Percentiles rank a stretch among this genome's conserved stretches.
Conservation (phyloP, 345 rosid genomes). For the Ceriops decandra region DNA sequence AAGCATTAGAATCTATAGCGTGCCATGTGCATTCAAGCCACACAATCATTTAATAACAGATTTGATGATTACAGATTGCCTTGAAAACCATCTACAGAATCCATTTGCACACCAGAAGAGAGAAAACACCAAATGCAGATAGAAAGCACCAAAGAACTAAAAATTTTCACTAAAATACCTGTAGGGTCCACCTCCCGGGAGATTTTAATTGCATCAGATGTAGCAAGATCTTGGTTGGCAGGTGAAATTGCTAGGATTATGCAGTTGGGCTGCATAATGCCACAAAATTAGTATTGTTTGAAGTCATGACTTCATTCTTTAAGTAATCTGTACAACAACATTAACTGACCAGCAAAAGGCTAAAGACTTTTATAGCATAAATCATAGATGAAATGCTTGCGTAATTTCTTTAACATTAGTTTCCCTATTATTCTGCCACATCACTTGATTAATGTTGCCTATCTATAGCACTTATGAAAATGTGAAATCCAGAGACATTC, state of each 20-base stretch:
- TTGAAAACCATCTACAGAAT: neutral
- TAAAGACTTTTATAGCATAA: too few relatives aligned
- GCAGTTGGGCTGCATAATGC: slow-evolving; percentile 74
- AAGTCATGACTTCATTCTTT: slow-evolving; percentile 7
- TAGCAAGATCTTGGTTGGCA: slow-evolving; percentile 99
- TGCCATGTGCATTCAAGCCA: neutral
- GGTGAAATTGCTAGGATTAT: slow-evolving; percentile 97
- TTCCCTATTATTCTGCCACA: too few relatives aligned
- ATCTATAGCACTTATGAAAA: neutral
- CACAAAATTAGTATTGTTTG: slow-evolving; percentile 8
- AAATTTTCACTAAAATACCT: slow-evolving; percentile 39
- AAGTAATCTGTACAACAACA: too few relatives aligned
- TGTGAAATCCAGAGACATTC: neutral
- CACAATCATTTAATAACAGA: neutral
- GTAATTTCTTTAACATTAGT: too few relatives aligned
- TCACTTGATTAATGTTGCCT: neutral
- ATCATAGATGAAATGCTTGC: too few relatives aligned
- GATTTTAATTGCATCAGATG: slow-evolving; percentile 97
- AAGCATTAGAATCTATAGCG: slow-evolving; percentile 1
- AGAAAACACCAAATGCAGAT: neutral
- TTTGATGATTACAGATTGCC: neutral
- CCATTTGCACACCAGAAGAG: too few relatives aligned
- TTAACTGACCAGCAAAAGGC: too few relatives aligned
- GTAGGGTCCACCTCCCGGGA: slow-evolving; percentile 98
- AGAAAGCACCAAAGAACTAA: neutral